A percentile compares a stretch with the other conserved stretches of the same genome.
Conservation (phyloP, 2,329 filamentous ascomycete species). For the Aciculosporium take region DNA sequence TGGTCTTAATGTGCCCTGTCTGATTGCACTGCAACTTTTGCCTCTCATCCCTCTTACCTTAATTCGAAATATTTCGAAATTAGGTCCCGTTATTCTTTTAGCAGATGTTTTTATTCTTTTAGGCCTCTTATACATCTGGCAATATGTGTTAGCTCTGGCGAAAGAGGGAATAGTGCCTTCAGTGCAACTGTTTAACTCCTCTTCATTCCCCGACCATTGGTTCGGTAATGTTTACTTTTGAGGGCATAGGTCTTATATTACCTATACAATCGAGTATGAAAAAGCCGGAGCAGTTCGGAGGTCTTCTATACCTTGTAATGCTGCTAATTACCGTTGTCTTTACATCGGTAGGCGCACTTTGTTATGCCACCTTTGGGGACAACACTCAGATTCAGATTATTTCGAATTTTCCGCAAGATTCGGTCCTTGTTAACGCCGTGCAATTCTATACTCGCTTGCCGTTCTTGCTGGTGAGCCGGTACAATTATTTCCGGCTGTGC, state of each 20-base stretch:
- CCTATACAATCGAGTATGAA: slow-evolving; percentile 67
- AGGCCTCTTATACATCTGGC: slow-evolving; percentile 60
- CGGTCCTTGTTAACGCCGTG: slow-evolving; percentile 58
- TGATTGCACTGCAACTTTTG: slow-evolving; percentile 54
- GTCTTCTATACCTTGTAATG: slow-evolving; percentile 55
- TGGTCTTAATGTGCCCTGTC: slow-evolving; percentile 32
- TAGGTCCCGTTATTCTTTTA: slow-evolving; percentile 53
- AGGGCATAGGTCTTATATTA: slow-evolving; percentile 63
- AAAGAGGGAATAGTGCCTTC: slow-evolving; percentile 41
- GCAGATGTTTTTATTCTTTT: slow-evolving; percentile 60
- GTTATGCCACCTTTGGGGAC: slow-evolving; percentile 59
- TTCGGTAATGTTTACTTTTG: slow-evolving; percentile 64
- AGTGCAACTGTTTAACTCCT: slow-evolving; percentile 56
- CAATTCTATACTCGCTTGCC: slow-evolving; percentile 62
- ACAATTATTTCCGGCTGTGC: slow-evolving; percentile 58
- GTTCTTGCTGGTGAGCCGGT: slow-evolving; percentile 62
- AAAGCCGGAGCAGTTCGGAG: slow-evolving; percentile 51
- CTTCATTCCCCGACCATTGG: slow-evolving; percentile 54
- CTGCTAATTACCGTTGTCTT: slow-evolving; percentile 58
- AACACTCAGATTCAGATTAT: slow-evolving; percentile 60
- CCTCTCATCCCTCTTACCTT: slow-evolving; percentile 52
- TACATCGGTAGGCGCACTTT: slow-evolving; percentile 56
- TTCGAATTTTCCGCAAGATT: slow-evolving; percentile 59
- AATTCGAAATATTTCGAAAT: slow-evolving; percentile 62
- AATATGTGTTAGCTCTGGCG: slow-evolving; percentile 44